Base-by-base conservation (phyloP, 2,329 filamentous ascomycete species). In the Dendryphion nanum region DNA sequence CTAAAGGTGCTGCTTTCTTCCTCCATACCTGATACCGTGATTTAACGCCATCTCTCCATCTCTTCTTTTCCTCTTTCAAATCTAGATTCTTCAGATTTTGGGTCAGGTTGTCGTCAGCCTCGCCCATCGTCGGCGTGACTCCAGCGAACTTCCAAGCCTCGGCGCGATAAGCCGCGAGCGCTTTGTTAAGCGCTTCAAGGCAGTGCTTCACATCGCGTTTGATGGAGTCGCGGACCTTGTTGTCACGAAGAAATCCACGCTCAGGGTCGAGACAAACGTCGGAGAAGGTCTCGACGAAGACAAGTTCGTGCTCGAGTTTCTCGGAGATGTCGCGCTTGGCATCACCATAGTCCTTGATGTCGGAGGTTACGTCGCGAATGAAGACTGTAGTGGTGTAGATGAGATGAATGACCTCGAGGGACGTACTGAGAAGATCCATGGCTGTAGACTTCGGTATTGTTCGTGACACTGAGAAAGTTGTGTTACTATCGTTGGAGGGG, bases 381-480 rank as follows among this genome's bases (percentile, higher is more conserved):
- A 48, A 50, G 26, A 47, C 30, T 15, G 48, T 33, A 5, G 47
- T 50, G 28, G 38, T 37, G 31, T 47, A 44, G 17, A 50, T 34
- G 12, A 46, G 44, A 33, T 42, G 35, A 12, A 40, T 39, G 30
- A 45, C 30, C 30, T 47, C 41, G 6, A 45, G 35, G 5, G 38
- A 44, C 29, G 41, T 37, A 36, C 30, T 35, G 33, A 44, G 28
- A 32, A 36, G 21, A 21, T 46, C 41, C 43, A 46, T 45, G 20
- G 7, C 26, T 8, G 23, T 8, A n/a, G 23, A 26, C n/a, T 26
- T 26, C 23, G 8, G 23, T 8, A n/a, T 8, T 26, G 23, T 26
- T n/a, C n/a, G n/a, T n/a, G n/a, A n/a, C n/a, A n/a, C n/a, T n/a
- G n/a, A n/a, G n/a, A n/a, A n/a, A n/a, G n/a, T n/a, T n/a, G n/a